Conservation (phyloP, 257 asterid species). For the Petunia axillaris region DNA sequence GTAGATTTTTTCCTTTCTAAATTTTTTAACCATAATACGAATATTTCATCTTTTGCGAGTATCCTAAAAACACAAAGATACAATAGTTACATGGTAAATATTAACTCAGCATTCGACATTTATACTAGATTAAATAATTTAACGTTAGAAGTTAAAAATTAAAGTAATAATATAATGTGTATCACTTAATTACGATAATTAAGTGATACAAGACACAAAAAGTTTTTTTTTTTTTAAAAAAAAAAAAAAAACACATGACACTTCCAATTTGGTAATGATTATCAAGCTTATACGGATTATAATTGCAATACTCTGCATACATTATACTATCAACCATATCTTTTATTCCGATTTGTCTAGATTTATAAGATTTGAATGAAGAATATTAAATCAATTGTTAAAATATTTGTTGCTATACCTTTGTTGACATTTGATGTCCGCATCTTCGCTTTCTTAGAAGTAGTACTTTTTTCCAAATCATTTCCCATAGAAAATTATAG, state of each 20-base stretch:
- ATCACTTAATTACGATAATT: no score
- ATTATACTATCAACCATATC: not conserved
- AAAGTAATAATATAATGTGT: no score
- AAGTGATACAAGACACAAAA: no score
- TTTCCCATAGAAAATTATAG: not conserved
- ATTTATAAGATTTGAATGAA: slow-evolving; percentile 8
- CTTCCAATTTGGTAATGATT: not conserved
- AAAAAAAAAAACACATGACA: not conserved
- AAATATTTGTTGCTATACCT: not conserved
- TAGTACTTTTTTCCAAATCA: not conserved
- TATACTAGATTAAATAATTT: no score
- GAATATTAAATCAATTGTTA: not conserved
- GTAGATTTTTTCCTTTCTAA: no score
- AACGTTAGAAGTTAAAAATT: no score
- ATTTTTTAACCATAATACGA: no score
- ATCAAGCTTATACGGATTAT: not conserved
- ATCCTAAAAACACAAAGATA: no score
- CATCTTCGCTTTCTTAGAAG: not conserved
- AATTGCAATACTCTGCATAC: no score
- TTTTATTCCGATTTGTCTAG: not conserved
- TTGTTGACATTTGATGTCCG: not conserved
- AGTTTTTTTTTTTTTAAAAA: not conserved
- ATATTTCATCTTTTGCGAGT: no score
- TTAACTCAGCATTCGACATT: no score
- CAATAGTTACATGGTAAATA: no score